Percentiles rank a stretch among this genome's conserved stretches.
phyloP scores from a whole-genome alignment of 1,284 basidiomycete genomes.

The Ganoderma sp. region DNA sequence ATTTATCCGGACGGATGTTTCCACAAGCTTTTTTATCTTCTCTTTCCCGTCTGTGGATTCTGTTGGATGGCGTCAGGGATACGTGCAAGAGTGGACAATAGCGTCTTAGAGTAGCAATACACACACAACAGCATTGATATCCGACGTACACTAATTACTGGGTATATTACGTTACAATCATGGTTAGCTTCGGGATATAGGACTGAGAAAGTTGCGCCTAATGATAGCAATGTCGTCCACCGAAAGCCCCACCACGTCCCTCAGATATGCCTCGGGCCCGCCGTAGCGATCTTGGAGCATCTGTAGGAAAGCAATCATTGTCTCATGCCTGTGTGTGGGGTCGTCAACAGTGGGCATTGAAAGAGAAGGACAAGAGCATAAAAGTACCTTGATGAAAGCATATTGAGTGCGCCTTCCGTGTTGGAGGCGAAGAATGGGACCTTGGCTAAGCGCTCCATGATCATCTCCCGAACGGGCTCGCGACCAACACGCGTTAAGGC shows the following conservation, averaged over 20 bases:
- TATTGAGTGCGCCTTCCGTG: constrained; percentile 73
- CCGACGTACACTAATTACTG: constrained; percentile 20
- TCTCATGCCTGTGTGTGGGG: constrained; percentile 58
- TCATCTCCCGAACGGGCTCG: constrained; percentile 72
- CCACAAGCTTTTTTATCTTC: background rate
- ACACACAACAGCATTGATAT: constrained; percentile 17
- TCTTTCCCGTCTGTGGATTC: background rate
- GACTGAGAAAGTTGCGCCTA: constrained; percentile 60
- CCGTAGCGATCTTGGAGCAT: constrained; percentile 67
- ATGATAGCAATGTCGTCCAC: constrained; percentile 66
- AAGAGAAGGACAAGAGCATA: background rate
- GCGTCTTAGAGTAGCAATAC: constrained; percentile 25
- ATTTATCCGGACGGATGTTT: constrained; percentile 10
- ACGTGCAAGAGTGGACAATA: constrained; percentile 2
- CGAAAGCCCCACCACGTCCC: constrained; percentile 56
- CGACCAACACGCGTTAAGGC: constrained; percentile 75
- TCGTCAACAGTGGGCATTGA: background rate
- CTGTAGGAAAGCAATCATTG: constrained; percentile 70
- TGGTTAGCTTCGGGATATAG: constrained; percentile 22
- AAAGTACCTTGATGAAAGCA: constrained; percentile 73
- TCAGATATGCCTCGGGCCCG: constrained; percentile 69
- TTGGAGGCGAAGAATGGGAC: constrained; percentile 75
- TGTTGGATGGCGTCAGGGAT: background rate
- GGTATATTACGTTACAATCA: constrained; percentile 19
- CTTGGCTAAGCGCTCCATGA: constrained; percentile 67